These are phyloP conservation scores for Melampsora allii-populina DNA, from an alignment of 1,284 basidiomycete species.

Conservation along the genomic window DNA sequence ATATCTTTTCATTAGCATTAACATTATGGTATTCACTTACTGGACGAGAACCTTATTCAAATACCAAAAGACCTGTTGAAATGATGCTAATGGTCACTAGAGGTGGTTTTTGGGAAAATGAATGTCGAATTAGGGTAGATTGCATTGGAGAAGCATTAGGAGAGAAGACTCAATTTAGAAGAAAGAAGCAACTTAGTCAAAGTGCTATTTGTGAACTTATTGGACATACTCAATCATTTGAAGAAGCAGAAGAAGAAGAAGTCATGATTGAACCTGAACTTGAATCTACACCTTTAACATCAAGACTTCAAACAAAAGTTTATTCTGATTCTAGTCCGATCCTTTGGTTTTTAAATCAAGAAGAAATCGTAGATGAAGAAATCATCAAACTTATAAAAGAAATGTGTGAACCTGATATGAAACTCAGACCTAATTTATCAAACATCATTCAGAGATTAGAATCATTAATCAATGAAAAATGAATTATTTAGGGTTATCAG, in stretches of 20 bases:
- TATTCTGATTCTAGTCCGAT: conserved; percentile 19
- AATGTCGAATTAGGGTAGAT: conserved; percentile 53
- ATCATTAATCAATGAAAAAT: too few species aligned
- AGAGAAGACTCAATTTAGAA: too few species aligned
- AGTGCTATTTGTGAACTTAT: too few species aligned
- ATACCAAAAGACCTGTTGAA: conserved; percentile 51
- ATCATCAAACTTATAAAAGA: conserved; percentile 20
- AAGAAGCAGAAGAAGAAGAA: neutral
- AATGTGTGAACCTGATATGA: conserved; percentile 26
- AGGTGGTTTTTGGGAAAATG: conserved; percentile 56
- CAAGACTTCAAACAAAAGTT: neutral
- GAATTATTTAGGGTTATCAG: too few species aligned
- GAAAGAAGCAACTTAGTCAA: too few species aligned
- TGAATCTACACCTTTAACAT: too few species aligned
- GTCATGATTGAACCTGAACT: neutral
- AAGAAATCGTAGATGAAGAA: conserved; percentile 26
- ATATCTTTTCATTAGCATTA: conserved; percentile 58
- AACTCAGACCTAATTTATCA: neutral
- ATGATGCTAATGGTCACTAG: conserved; percentile 56
- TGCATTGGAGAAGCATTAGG: conserved; percentile 45
- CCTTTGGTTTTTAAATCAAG: conserved; percentile 11
- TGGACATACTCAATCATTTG: too few species aligned
- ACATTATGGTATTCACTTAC: conserved; percentile 56
- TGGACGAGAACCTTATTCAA: conserved; percentile 56
- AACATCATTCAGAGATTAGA: too few species aligned